A percentile compares a stretch with the other conserved stretches of the same genome.
Conservation (phyloP, 192 early-diverging fungal species). For the Helicostylum pulchrum region DNA sequence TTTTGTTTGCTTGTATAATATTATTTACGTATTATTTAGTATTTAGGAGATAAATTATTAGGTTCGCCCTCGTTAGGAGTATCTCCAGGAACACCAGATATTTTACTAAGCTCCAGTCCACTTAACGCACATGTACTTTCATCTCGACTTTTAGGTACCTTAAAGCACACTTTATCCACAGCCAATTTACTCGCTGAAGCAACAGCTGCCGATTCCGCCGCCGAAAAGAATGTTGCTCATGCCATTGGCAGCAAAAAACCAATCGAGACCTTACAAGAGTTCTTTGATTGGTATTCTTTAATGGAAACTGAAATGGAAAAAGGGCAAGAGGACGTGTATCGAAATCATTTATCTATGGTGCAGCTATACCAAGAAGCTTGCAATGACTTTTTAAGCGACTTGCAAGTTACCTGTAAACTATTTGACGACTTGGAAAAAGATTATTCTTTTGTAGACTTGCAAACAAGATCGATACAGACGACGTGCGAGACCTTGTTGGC, state of each 20-base stretch:
- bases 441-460: conserved; percentile 77
- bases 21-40: neutral
- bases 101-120: conserved; percentile 9
- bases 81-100: conserved; percentile 25
- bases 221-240: conserved; percentile 24
- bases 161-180: conserved; percentile 32
- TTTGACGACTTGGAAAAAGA: conserved; percentile 63
- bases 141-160: conserved; percentile 9
- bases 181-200: conserved; percentile 31
- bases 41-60: conserved; percentile 14
- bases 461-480: conserved; percentile 72
- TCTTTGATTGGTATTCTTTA: conserved; percentile 89
- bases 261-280: conserved; percentile 88
- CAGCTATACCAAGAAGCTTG: conserved; percentile 58
- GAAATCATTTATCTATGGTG: conserved; percentile 61
- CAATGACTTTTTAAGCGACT: conserved; percentile 59
- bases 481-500: conserved; percentile 77
- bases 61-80: conserved; percentile 18
- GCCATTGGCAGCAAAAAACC: conserved; percentile 46
- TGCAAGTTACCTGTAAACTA: conserved; percentile 52
- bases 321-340: conserved; percentile 84
- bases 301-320: conserved; percentile 82
- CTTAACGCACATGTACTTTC: conserved; percentile 15
- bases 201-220: conserved; percentile 23
- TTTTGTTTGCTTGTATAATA: too few species aligned